Percentiles rank a stretch among this genome's conserved stretches.
phyloP scores from a whole-genome alignment of 352 stramenopile genomes.

The Globisporangium sylvaticum region DNA sequence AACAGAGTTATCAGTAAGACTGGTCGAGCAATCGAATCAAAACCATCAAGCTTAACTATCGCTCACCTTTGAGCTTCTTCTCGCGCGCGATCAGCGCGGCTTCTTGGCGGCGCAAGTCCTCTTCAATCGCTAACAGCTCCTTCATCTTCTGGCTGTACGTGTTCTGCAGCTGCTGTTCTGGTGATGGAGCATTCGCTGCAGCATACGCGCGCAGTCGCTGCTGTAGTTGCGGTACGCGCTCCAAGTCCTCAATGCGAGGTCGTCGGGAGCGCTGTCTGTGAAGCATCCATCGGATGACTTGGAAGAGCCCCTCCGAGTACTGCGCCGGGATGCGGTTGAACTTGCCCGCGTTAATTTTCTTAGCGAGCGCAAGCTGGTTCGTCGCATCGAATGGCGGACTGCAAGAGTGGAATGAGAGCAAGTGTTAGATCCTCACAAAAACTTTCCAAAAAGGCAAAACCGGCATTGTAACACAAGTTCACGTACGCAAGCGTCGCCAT shows the following conservation, averaged over 20 bases:
- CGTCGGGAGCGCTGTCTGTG: slow-evolving; percentile 77
- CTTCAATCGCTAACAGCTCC: slow-evolving; percentile 79
- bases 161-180: slow-evolving; percentile 69
- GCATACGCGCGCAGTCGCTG: slow-evolving; percentile 79
- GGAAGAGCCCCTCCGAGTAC: slow-evolving; percentile 90
- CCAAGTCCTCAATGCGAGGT: slow-evolving; percentile 81
- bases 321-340: slow-evolving; percentile 88
- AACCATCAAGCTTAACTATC: background rate
- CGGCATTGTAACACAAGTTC: no score
- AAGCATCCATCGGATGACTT: slow-evolving; percentile 90
- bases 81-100: slow-evolving; percentile 77
- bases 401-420: background rate
- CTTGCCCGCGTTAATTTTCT: slow-evolving; percentile 92
- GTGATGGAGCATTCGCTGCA: slow-evolving; percentile 45
- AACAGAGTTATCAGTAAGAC: background rate
- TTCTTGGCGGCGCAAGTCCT: slow-evolving; percentile 83
- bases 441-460: background rate
- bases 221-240: slow-evolving; percentile 76
- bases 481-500: slow-evolving; percentile 83
- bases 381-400: slow-evolving; percentile 90
- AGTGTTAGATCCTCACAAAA: background rate
- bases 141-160: slow-evolving; percentile 89
- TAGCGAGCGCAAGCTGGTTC: slow-evolving; percentile 89
- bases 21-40: background rate
- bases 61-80: slow-evolving; percentile 78